phyloP scores from a whole-genome alignment of 2,329 filamentous ascomycete species.

The Podosphaera aphanis region DNA sequence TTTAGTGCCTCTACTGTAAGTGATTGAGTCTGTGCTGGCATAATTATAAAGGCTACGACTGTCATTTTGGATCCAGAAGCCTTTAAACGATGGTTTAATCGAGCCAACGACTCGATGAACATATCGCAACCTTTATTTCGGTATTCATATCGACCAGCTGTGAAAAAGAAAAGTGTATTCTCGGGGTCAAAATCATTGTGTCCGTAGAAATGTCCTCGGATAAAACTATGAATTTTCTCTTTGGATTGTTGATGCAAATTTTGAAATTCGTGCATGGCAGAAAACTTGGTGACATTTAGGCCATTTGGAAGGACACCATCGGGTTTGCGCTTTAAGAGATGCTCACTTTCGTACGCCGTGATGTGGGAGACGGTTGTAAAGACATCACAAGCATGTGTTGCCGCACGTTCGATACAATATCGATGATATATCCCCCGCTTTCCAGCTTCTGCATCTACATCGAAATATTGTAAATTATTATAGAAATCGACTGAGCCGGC shows the following conservation, averaged over 20 bases:
- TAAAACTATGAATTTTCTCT: slow-evolving; percentile 95
- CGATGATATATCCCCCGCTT: slow-evolving; percentile 97
- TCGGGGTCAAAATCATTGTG: slow-evolving; percentile 94
- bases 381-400: slow-evolving; percentile 78
- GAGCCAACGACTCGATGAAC: slow-evolving; percentile 93
- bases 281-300: slow-evolving; percentile 95
- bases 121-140: slow-evolving; percentile 97
- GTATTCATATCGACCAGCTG: slow-evolving; percentile 89
- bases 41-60: slow-evolving; percentile 92
- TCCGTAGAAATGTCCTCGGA: slow-evolving; percentile 92
- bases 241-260: slow-evolving; percentile 92
- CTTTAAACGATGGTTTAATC: slow-evolving; percentile 86
- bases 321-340: slow-evolving; percentile 88
- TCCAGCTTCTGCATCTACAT: slow-evolving; percentile 86
- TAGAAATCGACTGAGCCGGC: slow-evolving; percentile 97
- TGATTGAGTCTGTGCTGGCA: slow-evolving; percentile 90
- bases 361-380: slow-evolving; percentile 98
- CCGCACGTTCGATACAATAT: slow-evolving; percentile 91
- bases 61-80: slow-evolving; percentile 66
- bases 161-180: slow-evolving; percentile 96
- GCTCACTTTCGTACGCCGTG: slow-evolving; percentile 93
- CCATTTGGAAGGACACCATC: slow-evolving; percentile 93
- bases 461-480: slow-evolving; percentile 93
- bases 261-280: slow-evolving; percentile 95
- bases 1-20: slow-evolving; percentile 88